These are phyloP conservation scores for Letharia lupina DNA, from an alignment of 495 filamentous ascomycete species.

Conservation along the genomic window DNA sequence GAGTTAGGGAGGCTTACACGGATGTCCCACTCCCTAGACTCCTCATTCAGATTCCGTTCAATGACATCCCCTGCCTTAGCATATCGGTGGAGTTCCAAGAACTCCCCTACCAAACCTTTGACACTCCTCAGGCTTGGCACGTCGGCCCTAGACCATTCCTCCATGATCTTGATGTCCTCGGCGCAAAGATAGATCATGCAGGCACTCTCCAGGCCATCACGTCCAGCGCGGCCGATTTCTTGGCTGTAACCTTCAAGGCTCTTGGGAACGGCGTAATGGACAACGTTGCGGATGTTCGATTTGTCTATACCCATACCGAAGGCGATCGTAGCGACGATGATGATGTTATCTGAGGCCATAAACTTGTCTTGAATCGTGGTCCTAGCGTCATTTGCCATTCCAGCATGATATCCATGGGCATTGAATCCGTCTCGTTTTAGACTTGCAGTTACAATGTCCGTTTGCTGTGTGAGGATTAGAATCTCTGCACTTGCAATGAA, in stretches of 20 bases:
- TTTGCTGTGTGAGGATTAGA: slow-evolving; percentile 25
- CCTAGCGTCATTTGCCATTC: slow-evolving; percentile 38
- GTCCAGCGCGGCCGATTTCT: slow-evolving; percentile 50
- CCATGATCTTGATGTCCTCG: slow-evolving; percentile 43
- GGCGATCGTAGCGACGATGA: slow-evolving; percentile 52
- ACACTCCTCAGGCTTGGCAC: slow-evolving; percentile 44
- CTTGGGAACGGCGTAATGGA: slow-evolving; percentile 47
- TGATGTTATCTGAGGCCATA: slow-evolving; percentile 38
- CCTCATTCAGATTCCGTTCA: slow-evolving; percentile 33
- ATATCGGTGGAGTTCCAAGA: slow-evolving; percentile 32
- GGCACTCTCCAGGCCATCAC: slow-evolving; percentile 42
- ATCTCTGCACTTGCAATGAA: not conserved
- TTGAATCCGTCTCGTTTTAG: slow-evolving; percentile 33
- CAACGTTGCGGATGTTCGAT: slow-evolving; percentile 47
- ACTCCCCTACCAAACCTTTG: slow-evolving; percentile 34
- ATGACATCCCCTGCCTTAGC: slow-evolving; percentile 36
- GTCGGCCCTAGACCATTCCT: slow-evolving; percentile 49
- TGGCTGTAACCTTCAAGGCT: slow-evolving; percentile 53
- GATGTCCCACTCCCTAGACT: slow-evolving; percentile 42
- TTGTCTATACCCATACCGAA: slow-evolving; percentile 58
- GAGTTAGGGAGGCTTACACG: slow-evolving; percentile 19
- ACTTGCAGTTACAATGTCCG: slow-evolving; percentile 36
- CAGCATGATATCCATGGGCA: slow-evolving; percentile 45
- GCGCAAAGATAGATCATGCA: slow-evolving; percentile 48
- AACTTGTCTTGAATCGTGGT: slow-evolving; percentile 44